Base-by-base conservation (phyloP, 192 early-diverging fungal genomes). In the Rhizoclosmatium globosum region DNA sequence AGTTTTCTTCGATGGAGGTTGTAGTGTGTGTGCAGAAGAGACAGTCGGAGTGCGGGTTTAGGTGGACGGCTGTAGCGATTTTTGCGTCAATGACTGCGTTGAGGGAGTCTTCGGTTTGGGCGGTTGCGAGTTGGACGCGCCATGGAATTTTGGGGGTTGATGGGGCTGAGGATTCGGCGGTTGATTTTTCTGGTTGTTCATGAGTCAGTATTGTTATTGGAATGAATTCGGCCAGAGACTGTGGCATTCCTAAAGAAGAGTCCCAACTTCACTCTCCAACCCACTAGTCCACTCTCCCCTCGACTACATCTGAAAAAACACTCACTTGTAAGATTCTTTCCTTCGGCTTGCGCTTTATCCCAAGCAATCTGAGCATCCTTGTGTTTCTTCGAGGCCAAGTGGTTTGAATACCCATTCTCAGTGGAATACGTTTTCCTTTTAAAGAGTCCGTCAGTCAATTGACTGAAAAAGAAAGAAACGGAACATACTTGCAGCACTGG, bases 341-440 rank as follows among this genome's bases (percentile, higher is more conserved):
- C 57, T 17, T n/a, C 44, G 43, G 58, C 58, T 64, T 75, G 6
- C 48, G 58, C 50, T 60, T 81, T 79, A 39, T 87, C 81, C 53
- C 60, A 81, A 43, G 69, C 65, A 9, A 58, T 48, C 68, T 79
- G 75, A 0, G 81, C 82, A 80, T 98, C 95, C 87, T 94, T 93
- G 89, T 99, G 98, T 81, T 98, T 99, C 80, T 97, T 98, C 69
- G 94, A 96, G n/a, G 83, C 84, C 45, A 96, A 65, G 83, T 99
- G 98, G 83, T 95, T 98, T 64, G 91, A 86, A 82, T 93, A 97
- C 1, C 91, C 92, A 74, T 97, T 96, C 73, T 96, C 90, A 43
- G 94, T 91, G 13, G 86, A 87, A 75, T 94, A 97, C 3, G 87
- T 84, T 83, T 90, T 86, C 39, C 75, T 47, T 41, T 48, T n/a